Conservation (phyloP, 257 asterid genomes). For the Penstemon newberryi region DNA sequence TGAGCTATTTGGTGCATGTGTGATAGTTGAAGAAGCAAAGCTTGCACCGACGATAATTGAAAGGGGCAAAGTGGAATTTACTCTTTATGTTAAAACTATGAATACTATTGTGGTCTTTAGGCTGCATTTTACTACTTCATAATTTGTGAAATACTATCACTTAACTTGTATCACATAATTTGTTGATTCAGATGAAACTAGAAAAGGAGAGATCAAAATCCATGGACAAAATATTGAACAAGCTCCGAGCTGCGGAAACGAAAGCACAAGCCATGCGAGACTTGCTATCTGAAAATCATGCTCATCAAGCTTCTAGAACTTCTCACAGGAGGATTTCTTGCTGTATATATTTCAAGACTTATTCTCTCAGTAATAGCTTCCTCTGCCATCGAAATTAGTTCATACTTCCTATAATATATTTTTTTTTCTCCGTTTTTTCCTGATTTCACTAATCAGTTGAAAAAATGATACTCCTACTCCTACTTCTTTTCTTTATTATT, state of each 20-base stretch:
- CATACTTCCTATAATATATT: neutral
- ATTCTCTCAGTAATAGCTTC: constrained; percentile 43
- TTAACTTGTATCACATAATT: neutral
- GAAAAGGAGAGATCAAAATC: constrained; percentile 70
- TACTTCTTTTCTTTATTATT: neutral
- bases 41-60: too few species aligned
- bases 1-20: too few species aligned
- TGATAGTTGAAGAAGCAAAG: too few species aligned
- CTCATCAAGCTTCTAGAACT: constrained; percentile 28
- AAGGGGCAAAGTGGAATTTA: too few species aligned
- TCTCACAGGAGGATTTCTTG: constrained; percentile 26
- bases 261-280: constrained; percentile 68
- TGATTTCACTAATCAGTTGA: neutral
- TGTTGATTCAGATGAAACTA: constrained; percentile 59
- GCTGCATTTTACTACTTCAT: too few species aligned
- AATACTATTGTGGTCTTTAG: too few species aligned
- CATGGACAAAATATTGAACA: constrained; percentile 66
- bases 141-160: too few species aligned
- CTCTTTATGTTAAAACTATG: too few species aligned
- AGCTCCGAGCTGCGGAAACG: constrained; percentile 50
- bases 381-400: constrained; percentile 31
- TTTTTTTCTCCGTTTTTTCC: too few species aligned
- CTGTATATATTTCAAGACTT: constrained; percentile 34
- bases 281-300: constrained; percentile 34
- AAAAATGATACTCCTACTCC: neutral